phyloP scores from a whole-genome alignment of 2,329 filamentous ascomycete species.

The Cladosporium sp. region DNA sequence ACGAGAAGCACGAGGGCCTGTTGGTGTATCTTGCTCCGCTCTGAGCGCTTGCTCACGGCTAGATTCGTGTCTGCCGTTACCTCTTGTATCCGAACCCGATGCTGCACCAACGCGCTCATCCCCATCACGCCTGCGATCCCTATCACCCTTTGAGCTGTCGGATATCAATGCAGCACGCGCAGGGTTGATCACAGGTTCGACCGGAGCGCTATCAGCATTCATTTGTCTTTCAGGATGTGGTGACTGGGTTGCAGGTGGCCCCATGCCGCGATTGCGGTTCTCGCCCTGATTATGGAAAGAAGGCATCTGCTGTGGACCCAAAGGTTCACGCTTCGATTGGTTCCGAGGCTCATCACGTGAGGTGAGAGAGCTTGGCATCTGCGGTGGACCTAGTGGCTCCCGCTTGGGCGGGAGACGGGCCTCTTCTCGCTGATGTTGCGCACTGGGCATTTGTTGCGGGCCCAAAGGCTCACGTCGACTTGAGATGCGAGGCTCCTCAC shows the following conservation, averaged over 20 bases:
- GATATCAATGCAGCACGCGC: conserved; percentile 42
- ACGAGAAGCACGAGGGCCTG: conserved; percentile 49
- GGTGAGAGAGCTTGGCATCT: background rate
- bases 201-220: background rate
- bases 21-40: conserved; percentile 40
- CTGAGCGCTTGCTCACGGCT: conserved; percentile 20
- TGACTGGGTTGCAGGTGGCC: background rate
- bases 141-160: conserved; percentile 23
- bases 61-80: conserved; percentile 29
- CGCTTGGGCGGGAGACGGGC: background rate
- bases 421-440: conserved; percentile 1
- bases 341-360: conserved; percentile 3
- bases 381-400: conserved; percentile 4
- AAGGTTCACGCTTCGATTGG: conserved; percentile 3
- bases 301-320: conserved; percentile 10
- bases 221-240: conserved; percentile 1
- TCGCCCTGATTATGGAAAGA: background rate
- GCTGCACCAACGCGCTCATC: conserved; percentile 26
- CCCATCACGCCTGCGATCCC: conserved; percentile 19
- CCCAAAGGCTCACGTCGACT: background rate
- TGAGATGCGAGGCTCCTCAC: conserved; percentile 3
- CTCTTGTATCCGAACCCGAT: conserved; percentile 26
- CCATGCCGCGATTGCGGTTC: background rate
- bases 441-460: conserved; percentile 5
- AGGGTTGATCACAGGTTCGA: conserved; percentile 34